Conservation (phyloP, 495 filamentous ascomycete genomes). For the Penicillium subrubescens region DNA sequence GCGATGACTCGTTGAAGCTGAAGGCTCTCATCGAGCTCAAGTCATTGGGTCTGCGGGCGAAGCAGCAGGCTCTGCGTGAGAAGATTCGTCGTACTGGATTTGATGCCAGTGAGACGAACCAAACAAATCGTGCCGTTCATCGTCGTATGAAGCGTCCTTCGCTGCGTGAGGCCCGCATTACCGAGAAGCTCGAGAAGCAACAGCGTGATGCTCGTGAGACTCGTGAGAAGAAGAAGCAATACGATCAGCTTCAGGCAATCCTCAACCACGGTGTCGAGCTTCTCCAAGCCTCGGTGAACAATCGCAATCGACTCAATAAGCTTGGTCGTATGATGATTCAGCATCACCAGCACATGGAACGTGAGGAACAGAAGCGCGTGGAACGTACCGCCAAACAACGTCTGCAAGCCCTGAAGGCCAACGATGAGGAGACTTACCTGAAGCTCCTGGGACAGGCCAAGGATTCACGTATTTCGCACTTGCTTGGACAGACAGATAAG, state of each 20-base stretch:
- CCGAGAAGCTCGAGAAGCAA: conserved; percentile 97
- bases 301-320: conserved; percentile 74
- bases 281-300: conserved; percentile 50
- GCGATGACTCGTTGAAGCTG: conserved; percentile 81
- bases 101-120: conserved; percentile 63
- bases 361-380: conserved; percentile 96
- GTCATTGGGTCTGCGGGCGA: conserved; percentile 75
- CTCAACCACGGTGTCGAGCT: conserved; percentile 70
- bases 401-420: conserved; percentile 97
- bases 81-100: conserved; percentile 86
- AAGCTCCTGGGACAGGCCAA: conserved; percentile 97
- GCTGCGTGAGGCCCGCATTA: conserved; percentile 92
- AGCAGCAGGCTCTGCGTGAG: conserved; percentile 82
- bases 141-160: conserved; percentile 96
- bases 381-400: conserved; percentile 98
- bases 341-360: conserved; percentile 95
- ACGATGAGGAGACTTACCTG: conserved; percentile 98
- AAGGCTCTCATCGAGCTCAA: conserved; percentile 94
- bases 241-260: conserved; percentile 78
- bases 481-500: conserved; percentile 92
- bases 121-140: conserved; percentile 74
- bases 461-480: conserved; percentile 97
- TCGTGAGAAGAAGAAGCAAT: conserved; percentile 94
- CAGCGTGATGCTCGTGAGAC: conserved; percentile 93
- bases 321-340: conserved; percentile 81